Evolutionary conservation across 2,329 filamentous ascomycete species (phyloP), one percentile per base, ranked within the genome.

Genomic region (Alternaria metachromatica): DNA sequence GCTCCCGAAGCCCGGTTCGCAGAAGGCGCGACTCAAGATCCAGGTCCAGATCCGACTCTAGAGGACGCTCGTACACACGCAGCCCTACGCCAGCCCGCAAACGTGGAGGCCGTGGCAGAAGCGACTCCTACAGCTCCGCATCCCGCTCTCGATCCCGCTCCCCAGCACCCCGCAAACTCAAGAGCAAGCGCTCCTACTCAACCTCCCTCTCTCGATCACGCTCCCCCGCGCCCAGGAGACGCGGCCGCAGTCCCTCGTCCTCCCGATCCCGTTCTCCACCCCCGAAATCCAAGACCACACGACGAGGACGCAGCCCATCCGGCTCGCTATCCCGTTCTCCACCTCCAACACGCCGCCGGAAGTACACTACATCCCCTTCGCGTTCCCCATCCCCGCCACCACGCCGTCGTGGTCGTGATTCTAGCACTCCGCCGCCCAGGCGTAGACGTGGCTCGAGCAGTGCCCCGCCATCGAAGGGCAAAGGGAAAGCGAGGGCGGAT

Each of bases 21-120:
- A 68, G 66, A 18, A 56, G 68, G n/a, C 61, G 63, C 5, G 66
- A 75, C 54, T 73, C 74, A 15, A 55, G 73, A 37, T 74, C 72
- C 1, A 69, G 72, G 41, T 73, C 74, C 13, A 54, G 73, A 43
- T 74, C 72, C 3, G 69, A 72, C 49, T 77, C 76, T 3, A 54
- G 74, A 49, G 74, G 73, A 9, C 66, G 76, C 10, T 77, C 74
- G 2, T 76, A 76, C 65, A 71, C 72, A 6, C 70, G 74, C 55
- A 76, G 72, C 58, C 64, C 69, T 13, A 73, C 75, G n/a, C 73
- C 69, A 37, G 67, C 65, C 48, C 75, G 70, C 15, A 70, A 64
- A 50, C 71, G 70, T 56, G 65, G 66, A 50, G 62, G 55, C 21
- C 74, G 73, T 41, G 65, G 64, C 18, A 62, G 69, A 13, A 73